phyloP scores from a whole-genome alignment of 1,284 basidiomycete species.

The Peniophora sp. region DNA sequence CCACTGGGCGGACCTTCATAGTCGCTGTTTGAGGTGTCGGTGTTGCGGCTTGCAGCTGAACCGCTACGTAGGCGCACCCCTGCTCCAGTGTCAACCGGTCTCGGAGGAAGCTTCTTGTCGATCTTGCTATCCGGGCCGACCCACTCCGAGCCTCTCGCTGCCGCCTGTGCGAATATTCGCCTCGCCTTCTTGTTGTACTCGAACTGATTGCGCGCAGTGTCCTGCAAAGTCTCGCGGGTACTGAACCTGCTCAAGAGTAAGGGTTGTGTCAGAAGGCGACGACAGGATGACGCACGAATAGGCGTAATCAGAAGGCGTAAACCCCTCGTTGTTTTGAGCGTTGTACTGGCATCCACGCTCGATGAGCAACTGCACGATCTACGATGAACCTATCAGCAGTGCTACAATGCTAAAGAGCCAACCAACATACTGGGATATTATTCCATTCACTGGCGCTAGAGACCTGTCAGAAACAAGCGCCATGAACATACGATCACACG shows the following conservation, averaged over 20 bases:
- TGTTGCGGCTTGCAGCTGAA: constrained; percentile 72
- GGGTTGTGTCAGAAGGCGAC: too few species aligned
- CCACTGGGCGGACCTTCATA: constrained; percentile 24
- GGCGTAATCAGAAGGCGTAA: constrained; percentile 87
- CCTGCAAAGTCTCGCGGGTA: constrained; percentile 68
- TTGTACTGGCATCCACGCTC: constrained; percentile 81
- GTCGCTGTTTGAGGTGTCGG: constrained; percentile 61
- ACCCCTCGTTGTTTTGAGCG: constrained; percentile 83
- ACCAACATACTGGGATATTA: constrained; percentile 56
- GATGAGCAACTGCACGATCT: constrained; percentile 83
- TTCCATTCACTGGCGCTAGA: constrained; percentile 79
- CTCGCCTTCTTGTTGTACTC: constrained; percentile 72
- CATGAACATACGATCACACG: not conserved
- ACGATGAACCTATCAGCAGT: constrained; percentile 17
- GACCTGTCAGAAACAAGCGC: constrained; percentile 7
- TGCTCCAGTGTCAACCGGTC: constrained; percentile 14
- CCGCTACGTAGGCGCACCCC: constrained; percentile 61
- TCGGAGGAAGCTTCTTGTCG: constrained; percentile 2
- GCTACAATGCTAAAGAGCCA: constrained; percentile 5
- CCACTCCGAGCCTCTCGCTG: constrained; percentile 55
- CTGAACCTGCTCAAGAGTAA: constrained; percentile 37
- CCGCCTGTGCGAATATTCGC: constrained; percentile 61
- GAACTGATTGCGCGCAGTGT: constrained; percentile 65
- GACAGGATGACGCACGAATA: constrained; percentile 62
- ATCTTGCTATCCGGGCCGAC: constrained; percentile 21